phyloP scores from a whole-genome alignment of 768 basidiomycete species.

The Boletales sp. region DNA sequence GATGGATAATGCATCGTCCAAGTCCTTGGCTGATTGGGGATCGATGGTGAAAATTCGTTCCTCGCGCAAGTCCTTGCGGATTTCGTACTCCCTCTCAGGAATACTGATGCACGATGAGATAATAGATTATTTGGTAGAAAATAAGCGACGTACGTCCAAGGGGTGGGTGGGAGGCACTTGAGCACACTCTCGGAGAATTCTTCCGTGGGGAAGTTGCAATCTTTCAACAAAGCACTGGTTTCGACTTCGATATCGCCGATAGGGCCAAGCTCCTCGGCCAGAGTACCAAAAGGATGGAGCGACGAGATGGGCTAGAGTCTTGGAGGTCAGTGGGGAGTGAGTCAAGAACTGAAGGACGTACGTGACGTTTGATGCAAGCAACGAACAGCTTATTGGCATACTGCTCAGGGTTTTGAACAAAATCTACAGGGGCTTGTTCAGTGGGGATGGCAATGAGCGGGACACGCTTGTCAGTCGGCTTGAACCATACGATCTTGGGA shows the following conservation, averaged over 20 bases:
- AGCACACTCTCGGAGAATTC: conserved; percentile 94
- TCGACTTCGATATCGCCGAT: conserved; percentile 99
- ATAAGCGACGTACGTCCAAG: conserved; percentile 70
- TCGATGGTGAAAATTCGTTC: conserved; percentile 94
- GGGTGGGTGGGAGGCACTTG: conserved; percentile 93
- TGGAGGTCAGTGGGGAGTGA: conserved; percentile 15
- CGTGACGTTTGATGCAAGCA: conserved; percentile 97
- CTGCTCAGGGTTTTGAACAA: conserved; percentile 88
- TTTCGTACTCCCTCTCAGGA: conserved; percentile 84
- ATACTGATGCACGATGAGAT: conserved; percentile 46
- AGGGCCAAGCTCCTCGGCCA: conserved; percentile 96
- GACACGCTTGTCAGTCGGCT: conserved; percentile 98
- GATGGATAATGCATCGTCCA: conserved; percentile 94
- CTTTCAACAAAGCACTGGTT: conserved; percentile 94
- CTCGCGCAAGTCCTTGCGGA: conserved; percentile 82
- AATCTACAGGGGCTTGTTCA: conserved; percentile 95
- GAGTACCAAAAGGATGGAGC: conserved; percentile 95
- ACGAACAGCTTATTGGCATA: conserved; percentile 93
- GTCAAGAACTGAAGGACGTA: conserved; percentile 38
- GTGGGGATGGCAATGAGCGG: conserved; percentile 98
- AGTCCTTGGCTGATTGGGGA: conserved; percentile 81
- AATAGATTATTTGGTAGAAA: background rate
- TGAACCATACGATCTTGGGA: conserved; percentile 99
- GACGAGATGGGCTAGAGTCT: conserved; percentile 79
- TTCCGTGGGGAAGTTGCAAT: conserved; percentile 98